phyloP scores from a whole-genome alignment of 139 green algal species.

The Mesotaenium endlicherianum region DNA sequence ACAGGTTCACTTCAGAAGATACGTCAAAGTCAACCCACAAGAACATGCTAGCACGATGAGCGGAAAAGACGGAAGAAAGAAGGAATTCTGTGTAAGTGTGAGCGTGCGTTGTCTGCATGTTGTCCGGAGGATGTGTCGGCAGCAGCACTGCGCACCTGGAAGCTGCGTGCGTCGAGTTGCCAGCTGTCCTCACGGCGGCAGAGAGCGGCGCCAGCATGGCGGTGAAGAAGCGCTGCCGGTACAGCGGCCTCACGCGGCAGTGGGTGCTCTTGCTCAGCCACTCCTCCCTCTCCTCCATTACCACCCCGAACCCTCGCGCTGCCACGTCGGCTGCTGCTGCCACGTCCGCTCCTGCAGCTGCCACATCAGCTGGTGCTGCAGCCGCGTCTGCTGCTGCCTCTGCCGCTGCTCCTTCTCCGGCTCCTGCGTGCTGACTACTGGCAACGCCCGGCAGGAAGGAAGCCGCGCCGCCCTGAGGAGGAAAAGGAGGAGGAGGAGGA shows the following conservation, averaged over 20 bases:
- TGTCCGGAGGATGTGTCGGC: neutral
- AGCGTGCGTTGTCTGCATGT: neutral
- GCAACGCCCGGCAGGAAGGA: neutral
- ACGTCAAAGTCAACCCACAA: neutral
- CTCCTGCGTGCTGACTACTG: neutral
- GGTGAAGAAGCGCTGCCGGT: slow-evolving; percentile 16
- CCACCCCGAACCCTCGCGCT: slow-evolving; percentile 5
- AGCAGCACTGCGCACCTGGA: too few relatives aligned
- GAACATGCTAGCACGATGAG: neutral
- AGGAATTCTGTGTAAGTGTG: neutral
- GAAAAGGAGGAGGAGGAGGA: too few relatives aligned
- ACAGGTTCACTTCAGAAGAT: too few relatives aligned
- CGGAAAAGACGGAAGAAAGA: neutral
- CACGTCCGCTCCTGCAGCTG: too few relatives aligned
- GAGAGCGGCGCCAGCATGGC: neutral
- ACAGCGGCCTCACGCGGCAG: neutral
- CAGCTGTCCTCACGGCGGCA: neutral
- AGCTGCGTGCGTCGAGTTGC: too few relatives aligned
- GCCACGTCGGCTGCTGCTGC: neutral
- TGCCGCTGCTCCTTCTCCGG: neutral
- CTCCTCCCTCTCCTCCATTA: neutral
- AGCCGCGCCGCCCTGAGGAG: neutral
- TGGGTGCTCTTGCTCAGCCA: neutral
- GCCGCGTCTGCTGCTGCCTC: too few relatives aligned
- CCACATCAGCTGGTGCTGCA: too few relatives aligned